Conservation (phyloP, 768 basidiomycete species). For the Suillus occidentalis region DNA sequence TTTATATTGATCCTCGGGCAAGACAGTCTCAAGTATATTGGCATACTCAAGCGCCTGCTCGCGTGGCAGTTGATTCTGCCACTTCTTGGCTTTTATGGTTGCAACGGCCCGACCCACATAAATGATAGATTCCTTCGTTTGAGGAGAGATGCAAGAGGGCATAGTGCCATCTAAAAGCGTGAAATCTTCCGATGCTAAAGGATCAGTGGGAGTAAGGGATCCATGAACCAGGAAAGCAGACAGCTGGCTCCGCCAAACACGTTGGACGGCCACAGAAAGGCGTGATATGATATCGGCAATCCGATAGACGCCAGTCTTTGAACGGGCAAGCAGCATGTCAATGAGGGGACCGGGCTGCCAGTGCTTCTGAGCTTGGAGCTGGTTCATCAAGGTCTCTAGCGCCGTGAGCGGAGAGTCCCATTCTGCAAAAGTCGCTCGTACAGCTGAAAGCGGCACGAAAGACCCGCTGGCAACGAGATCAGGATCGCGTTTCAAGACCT, state of each 20-base stretch:
- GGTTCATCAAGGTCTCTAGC: constrained; percentile 61
- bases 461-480: constrained; percentile 75
- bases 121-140: constrained; percentile 76
- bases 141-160: constrained; percentile 71
- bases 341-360: constrained; percentile 78
- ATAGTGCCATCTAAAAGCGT: constrained; percentile 62
- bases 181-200: constrained; percentile 63
- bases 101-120: constrained; percentile 88
- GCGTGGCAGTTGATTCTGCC: constrained; percentile 76
- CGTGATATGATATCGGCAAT: constrained; percentile 69
- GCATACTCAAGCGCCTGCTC: constrained; percentile 66
- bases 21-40: constrained; percentile 58
- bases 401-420: constrained; percentile 88
- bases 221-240: constrained; percentile 82
- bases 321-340: constrained; percentile 70
- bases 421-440: constrained; percentile 80
- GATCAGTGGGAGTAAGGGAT: constrained; percentile 57
- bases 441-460: constrained; percentile 82
- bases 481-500: constrained; percentile 72
- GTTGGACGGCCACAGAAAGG: constrained; percentile 74
- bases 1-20: constrained; percentile 72
- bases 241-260: constrained; percentile 84
- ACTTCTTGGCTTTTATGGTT: constrained; percentile 76
- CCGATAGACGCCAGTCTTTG: constrained; percentile 76
- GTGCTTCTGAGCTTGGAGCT: constrained; percentile 50